phyloP scores from a whole-genome alignment of 148 eudicot species.

The Camellia japonica region DNA sequence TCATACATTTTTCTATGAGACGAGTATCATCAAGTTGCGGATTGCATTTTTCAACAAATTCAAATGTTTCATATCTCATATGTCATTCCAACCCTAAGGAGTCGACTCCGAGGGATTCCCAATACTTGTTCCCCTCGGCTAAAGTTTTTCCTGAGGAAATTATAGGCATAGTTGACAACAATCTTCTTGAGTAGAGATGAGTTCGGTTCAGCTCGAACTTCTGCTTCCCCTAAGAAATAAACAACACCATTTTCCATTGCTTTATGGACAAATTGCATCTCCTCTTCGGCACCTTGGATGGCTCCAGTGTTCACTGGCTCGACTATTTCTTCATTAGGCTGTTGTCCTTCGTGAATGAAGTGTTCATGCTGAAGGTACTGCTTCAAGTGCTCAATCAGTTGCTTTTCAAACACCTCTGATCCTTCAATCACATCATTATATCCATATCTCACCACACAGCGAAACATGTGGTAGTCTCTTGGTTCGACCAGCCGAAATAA shows the following conservation, averaged over 20 bases:
- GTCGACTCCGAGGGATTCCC: constrained; percentile 36
- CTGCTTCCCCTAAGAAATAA: constrained; percentile 32
- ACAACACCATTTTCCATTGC: constrained; percentile 43
- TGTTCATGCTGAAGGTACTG: constrained; percentile 44
- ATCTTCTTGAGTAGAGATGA: constrained; percentile 43
- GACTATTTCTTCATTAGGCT: neutral
- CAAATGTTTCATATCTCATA: constrained; percentile 29
- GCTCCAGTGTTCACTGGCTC: constrained; percentile 12
- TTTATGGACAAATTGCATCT: constrained; percentile 26
- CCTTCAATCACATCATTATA: constrained; percentile 46
- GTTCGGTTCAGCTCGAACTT: constrained; percentile 36
- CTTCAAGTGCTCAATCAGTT: constrained; percentile 29
- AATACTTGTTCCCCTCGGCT: constrained; percentile 38
- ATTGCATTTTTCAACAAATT: too few species aligned
- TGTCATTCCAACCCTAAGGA: constrained; percentile 52
- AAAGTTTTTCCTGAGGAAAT: constrained; percentile 47
- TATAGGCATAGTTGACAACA: constrained; percentile 44
- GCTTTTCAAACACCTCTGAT: constrained; percentile 35
- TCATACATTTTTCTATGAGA: too few species aligned
- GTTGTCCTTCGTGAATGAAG: constrained; percentile 15
- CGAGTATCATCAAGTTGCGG: too few species aligned
- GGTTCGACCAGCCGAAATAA: constrained; percentile 46
- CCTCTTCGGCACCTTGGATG: neutral
- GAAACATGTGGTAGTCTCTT: constrained; percentile 7
- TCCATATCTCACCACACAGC: constrained; percentile 40